Percentiles rank a stretch among this genome's conserved stretches.
phyloP scores from a whole-genome alignment of 2,329 filamentous ascomycete genomes.

The Microcera coccophila region DNA sequence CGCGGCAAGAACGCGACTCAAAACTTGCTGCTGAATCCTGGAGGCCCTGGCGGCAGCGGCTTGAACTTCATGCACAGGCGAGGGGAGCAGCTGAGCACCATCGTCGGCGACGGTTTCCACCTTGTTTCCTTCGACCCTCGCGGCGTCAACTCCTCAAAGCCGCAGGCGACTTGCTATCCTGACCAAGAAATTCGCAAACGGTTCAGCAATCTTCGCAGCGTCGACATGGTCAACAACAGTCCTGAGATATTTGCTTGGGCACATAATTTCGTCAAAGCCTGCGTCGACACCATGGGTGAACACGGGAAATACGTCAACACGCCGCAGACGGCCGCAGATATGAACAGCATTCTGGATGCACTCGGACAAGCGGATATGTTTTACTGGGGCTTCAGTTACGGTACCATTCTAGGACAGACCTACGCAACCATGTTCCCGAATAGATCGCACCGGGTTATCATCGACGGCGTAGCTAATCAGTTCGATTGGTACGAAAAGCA shows the following conservation, averaged over 20 bases:
- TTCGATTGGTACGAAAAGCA: constrained; percentile 32
- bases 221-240: constrained; percentile 32
- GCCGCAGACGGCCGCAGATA: constrained; percentile 48
- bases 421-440: constrained; percentile 38
- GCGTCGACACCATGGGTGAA: constrained; percentile 43
- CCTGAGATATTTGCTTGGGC: constrained; percentile 40
- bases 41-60: constrained; percentile 46
- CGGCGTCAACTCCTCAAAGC: constrained; percentile 35
- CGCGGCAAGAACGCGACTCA: constrained; percentile 40
- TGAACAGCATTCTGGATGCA: constrained; percentile 47
- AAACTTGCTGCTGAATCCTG: constrained; percentile 45
- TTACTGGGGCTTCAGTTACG: constrained; percentile 44
- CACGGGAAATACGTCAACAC: constrained; percentile 45
- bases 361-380: constrained; percentile 30
- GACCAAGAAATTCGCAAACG: constrained; percentile 30
- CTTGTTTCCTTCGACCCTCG: constrained; percentile 47
- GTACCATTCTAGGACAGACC: constrained; percentile 38
- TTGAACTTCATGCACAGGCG: constrained; percentile 33
- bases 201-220: constrained; percentile 20
- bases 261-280: constrained; percentile 39
- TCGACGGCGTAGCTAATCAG: constrained; percentile 35
- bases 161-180: constrained; percentile 38
- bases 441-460: constrained; percentile 31
- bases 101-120: constrained; percentile 43
- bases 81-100: constrained; percentile 34